These are phyloP conservation scores for Backusella australiensis DNA, from an alignment of 192 early-diverging fungal genomes.

Conservation along the genomic window DNA sequence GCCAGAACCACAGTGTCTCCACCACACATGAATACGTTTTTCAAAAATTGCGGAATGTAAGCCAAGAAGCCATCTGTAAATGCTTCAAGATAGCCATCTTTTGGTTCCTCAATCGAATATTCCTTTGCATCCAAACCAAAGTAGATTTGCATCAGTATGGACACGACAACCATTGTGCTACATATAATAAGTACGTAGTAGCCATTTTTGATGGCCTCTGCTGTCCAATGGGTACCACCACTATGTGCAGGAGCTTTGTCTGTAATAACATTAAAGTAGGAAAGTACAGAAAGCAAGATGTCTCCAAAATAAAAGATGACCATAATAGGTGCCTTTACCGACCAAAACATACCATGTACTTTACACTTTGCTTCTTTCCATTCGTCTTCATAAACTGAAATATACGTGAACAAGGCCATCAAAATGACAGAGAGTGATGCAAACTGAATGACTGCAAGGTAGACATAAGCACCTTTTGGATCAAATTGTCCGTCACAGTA, in stretches of 20 bases:
- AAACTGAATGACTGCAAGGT: conserved; percentile 32
- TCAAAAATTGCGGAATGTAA: conserved; percentile 33
- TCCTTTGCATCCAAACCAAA: conserved; percentile 27
- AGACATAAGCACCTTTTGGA: conserved; percentile 31
- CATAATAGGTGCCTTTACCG: conserved; percentile 41
- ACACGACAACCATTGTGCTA: conserved; percentile 23
- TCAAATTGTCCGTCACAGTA: conserved; percentile 28
- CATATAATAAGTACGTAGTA: conserved; percentile 30
- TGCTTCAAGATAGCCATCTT: conserved; percentile 8
- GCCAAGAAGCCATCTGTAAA: conserved; percentile 25
- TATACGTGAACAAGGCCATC: conserved; percentile 33
- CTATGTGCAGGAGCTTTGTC: conserved; percentile 8
- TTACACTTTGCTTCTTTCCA: conserved; percentile 26
- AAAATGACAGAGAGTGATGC: conserved; percentile 34
- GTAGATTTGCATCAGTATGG: conserved; percentile 31
- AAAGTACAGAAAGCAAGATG: conserved; percentile 20
- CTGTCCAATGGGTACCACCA: conserved; percentile 24
- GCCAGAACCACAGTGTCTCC: conserved; percentile 25
- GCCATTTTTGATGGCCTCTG: conserved; percentile 32
- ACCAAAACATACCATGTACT: conserved; percentile 37
- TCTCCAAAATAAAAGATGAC: conserved; percentile 39
- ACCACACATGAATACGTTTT: conserved; percentile 25
- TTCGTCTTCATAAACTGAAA: conserved; percentile 30
- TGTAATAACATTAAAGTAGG: conserved; percentile 23
- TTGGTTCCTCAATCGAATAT: conserved; percentile 13